Percentiles rank a stretch among this genome's conserved stretches.
Conservation (phyloP, 768 basidiomycete genomes). For the Pholiota conissans region DNA sequence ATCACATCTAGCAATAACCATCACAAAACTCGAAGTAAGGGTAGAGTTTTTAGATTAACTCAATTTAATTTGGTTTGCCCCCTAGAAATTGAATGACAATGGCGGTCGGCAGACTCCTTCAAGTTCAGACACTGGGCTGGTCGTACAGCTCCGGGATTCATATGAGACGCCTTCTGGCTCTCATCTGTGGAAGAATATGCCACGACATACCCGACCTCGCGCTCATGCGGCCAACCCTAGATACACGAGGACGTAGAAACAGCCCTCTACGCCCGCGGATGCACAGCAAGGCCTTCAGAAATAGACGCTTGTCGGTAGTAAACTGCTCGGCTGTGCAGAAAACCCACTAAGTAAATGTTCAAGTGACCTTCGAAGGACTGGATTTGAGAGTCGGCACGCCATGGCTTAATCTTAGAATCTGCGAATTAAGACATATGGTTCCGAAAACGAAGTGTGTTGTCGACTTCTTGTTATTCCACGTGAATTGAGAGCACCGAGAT, state of each 20-base stretch:
- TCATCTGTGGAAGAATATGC: constrained; percentile 4
- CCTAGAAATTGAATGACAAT: background rate
- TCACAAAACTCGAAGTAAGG: background rate
- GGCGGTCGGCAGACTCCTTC: background rate
- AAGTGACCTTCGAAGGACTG: background rate
- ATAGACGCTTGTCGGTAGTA: background rate
- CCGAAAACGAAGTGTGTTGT: background rate
- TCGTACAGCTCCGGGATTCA: constrained; percentile 6
- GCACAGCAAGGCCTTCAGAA: background rate
- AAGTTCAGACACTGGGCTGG: background rate
- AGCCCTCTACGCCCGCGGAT: constrained; percentile 13
- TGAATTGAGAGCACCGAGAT: background rate
- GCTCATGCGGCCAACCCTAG: constrained; percentile 10
- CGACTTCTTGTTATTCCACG: background rate
- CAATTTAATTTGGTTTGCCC: background rate
- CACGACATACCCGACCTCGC: background rate
- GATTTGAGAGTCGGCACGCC: background rate
- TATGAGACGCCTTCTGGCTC: constrained; percentile 8
- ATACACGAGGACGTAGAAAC: constrained; percentile 11
- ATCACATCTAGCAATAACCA: background rate
- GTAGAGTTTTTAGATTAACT: background rate
- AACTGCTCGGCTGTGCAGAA: background rate
- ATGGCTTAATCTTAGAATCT: background rate
- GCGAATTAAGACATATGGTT: background rate
- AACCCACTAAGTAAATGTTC: background rate